Evolutionary conservation across 2,329 filamentous ascomycete genomes (phyloP).

Genomic region (Xylaria polymorpha): DNA sequence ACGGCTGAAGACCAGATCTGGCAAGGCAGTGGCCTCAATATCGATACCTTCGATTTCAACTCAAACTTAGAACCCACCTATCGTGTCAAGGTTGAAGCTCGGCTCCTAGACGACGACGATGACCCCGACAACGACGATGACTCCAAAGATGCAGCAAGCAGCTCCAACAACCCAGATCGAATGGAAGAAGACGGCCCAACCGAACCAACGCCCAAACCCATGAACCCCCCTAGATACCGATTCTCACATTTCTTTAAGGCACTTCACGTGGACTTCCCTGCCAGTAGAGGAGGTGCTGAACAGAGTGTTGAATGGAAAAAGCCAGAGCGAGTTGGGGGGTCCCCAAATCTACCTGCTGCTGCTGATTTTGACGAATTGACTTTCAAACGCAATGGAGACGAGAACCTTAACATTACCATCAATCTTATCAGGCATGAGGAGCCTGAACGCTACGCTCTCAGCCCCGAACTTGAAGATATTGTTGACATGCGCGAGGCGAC

Average conservation of each 20-base stretch:
- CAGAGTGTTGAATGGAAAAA: constrained; percentile 87
- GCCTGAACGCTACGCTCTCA: constrained; percentile 85
- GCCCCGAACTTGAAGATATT: constrained; percentile 81
- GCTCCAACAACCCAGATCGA: constrained; percentile 60
- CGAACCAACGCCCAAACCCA: constrained; percentile 51
- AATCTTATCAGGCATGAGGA: constrained; percentile 86
- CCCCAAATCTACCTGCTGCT: constrained; percentile 68
- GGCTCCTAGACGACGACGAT: constrained; percentile 77
- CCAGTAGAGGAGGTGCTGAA: constrained; percentile 67
- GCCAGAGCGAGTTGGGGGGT: constrained; percentile 67
- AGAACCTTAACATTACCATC: constrained; percentile 91
- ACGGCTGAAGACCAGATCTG: constrained; percentile 94
- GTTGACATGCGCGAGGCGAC: constrained; percentile 89
- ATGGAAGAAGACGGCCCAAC: constrained; percentile 69
- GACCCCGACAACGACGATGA: constrained; percentile 60
- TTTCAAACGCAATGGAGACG: constrained; percentile 91
- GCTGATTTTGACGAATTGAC: constrained; percentile 90
- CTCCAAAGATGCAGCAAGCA: constrained; percentile 59
- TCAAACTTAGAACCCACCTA: constrained; percentile 82
- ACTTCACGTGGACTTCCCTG: constrained; percentile 80
- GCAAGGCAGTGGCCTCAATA: constrained; percentile 77
- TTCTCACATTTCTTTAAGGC: constrained; percentile 85
- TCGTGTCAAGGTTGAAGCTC: constrained; percentile 90
- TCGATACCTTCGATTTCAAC: constrained; percentile 84
- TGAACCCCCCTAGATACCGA: constrained; percentile 60